Conservation (phyloP, 1,284 basidiomycete species). For the Waitea zeae region DNA sequence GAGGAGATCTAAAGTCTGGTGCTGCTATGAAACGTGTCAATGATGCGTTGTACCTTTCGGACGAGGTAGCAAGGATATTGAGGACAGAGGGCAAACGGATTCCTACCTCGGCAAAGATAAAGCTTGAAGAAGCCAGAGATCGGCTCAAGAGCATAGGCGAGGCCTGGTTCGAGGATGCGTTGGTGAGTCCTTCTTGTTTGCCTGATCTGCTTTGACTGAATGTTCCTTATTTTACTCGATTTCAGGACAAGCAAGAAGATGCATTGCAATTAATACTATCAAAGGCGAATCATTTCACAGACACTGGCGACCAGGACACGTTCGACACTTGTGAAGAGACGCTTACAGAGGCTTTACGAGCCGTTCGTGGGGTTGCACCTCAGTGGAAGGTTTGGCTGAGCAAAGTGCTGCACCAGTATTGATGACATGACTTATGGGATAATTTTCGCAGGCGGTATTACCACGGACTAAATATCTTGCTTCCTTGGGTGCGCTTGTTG, state of each 20-base stretch:
- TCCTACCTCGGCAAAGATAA: constrained; percentile 19
- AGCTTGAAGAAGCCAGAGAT: constrained; percentile 29
- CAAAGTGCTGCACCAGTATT: too few species aligned
- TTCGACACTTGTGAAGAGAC: constrained; percentile 66
- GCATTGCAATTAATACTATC: constrained; percentile 30
- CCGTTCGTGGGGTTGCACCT: constrained; percentile 46
- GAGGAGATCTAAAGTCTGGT: constrained; percentile 35
- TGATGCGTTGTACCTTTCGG: constrained; percentile 60
- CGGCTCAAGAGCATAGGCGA: constrained; percentile 35
- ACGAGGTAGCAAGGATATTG: too few species aligned
- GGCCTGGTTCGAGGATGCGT: constrained; percentile 48
- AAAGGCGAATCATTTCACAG: constrained; percentile 53
- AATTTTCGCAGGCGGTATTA: constrained; percentile 32
- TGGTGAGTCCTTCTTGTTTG: constrained; percentile 30
- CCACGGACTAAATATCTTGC: constrained; percentile 48
- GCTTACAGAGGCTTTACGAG: constrained; percentile 47
- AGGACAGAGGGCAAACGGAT: constrained; percentile 11
- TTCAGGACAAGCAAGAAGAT: constrained; percentile 24
- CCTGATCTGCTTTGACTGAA: too few species aligned
- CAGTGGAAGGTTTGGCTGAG: constrained; percentile 51
- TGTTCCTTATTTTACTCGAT: too few species aligned
- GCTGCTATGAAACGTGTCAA: constrained; percentile 73
- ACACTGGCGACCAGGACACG: constrained; percentile 57
- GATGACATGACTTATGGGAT: background rate
- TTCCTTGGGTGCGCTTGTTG: constrained; percentile 60